A percentile compares a stretch with the other conserved stretches of the same genome.
These are phyloP conservation scores for Flammula alnicola DNA, from an alignment of 1,284 basidiomycete species.

Conservation along the genomic window DNA sequence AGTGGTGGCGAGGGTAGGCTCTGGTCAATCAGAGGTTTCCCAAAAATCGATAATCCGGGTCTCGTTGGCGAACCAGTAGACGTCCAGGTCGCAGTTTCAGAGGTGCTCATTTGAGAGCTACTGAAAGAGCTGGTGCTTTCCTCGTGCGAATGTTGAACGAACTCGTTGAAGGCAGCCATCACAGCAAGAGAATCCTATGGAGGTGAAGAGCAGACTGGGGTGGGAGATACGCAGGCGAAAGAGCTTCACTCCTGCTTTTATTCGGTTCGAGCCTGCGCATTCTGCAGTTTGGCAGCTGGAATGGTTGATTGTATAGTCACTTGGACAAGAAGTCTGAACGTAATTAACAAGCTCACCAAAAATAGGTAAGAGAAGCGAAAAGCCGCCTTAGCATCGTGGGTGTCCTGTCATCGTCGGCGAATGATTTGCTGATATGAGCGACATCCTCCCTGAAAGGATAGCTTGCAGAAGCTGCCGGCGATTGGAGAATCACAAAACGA, in stretches of 20 bases:
- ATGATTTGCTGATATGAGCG: neutral
- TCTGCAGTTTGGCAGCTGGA: constrained; percentile 8
- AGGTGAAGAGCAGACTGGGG: neutral
- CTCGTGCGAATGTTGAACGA: constrained; percentile 1
- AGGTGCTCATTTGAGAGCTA: neutral
- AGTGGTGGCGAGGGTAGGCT: neutral
- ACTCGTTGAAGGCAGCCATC: constrained; percentile 3
- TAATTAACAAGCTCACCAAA: neutral
- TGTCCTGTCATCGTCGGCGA: neutral
- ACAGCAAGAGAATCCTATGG: neutral
- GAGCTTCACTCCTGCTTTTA: neutral
- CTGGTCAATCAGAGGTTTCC: neutral
- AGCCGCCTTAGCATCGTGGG: constrained; percentile 1
- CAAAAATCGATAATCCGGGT: neutral
- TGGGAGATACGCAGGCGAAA: neutral
- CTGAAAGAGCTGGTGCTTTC: constrained; percentile 4
- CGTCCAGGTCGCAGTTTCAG: constrained; percentile 4
- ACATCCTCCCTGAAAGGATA: too few species aligned
- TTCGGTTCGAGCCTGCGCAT: neutral
- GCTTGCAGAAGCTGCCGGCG: too few species aligned
- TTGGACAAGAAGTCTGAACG: neutral
- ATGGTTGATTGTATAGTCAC: constrained; percentile 3
- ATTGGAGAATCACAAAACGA: too few species aligned
- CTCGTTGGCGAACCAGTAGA: neutral
- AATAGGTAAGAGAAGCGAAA: constrained; percentile 1